Evolutionary conservation across 257 asterid genomes (phyloP), one percentile per base, ranked within the genome.

Genomic region (Rauvolfia tetraphylla): DNA sequence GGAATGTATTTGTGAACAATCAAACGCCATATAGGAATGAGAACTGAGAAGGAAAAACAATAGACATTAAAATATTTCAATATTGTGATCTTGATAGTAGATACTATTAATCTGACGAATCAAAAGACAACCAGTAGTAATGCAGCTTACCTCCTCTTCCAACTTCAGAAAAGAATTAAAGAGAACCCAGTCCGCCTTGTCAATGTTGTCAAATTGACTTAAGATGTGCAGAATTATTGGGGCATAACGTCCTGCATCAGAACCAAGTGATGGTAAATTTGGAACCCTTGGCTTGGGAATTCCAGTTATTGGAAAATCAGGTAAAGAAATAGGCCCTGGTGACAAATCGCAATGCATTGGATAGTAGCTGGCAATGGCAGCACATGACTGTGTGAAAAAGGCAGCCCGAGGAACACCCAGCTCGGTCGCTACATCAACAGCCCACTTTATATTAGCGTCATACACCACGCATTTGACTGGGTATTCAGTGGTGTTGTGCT

Each of bases 351-450:
- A 86, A 31, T 89, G 80, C 90, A 85, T 82, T 0, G 88, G 91
- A 20, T 90, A 85, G 78, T 84, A 82, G 59, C 82, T 79, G 66
- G 88, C 81, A 66, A 88, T 68, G 68, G 86, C 87, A 73, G 90
- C 90, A 80, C 92, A 88, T 7, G 95, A 85, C 51, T 89, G 95
- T 17, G 92, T 89, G 63, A 89, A 82, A 78, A 88, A 86, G 46
- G 90, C 88, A 48, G 88, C 89, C 51, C 76, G 59, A 66, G 81
- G 61, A 74, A 89, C 80, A 48, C 72, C 81, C 31, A 84, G 39
- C 79, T 84, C 73, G 67, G 75, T 38, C 29, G 87, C 89, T 34
- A 83, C 84, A 18, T 56, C 72, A 25, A 86, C 82, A 72, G 89
- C 88, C 90, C 92, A 86, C 27, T 84, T 74, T 76, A 86, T 85